phyloP scores from a whole-genome alignment of 208 protist species.

The Kentomonas sorsogonicus region DNA sequence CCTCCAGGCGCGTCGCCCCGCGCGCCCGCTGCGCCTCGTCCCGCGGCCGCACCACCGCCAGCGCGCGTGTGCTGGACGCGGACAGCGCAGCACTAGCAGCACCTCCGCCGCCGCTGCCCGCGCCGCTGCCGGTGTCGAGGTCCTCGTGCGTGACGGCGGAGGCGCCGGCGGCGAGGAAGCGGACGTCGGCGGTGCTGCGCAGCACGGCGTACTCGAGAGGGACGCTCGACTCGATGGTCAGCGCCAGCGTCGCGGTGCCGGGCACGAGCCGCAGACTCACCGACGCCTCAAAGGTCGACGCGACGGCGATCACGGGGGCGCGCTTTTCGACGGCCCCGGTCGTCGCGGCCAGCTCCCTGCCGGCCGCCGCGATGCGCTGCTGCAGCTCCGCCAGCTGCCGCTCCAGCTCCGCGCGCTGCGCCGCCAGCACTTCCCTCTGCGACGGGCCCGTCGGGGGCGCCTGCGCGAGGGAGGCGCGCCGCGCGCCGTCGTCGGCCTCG shows the following conservation, averaged over 20 bases:
- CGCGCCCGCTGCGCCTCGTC: constrained; percentile 18
- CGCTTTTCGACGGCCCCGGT: constrained; percentile 17
- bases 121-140: background rate
- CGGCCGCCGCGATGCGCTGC: constrained; percentile 26
- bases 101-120: constrained; percentile 13
- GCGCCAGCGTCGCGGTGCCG: constrained; percentile 40
- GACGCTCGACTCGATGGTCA: constrained; percentile 52
- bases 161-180: constrained; percentile 36
- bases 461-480: constrained; percentile 13
- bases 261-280: constrained; percentile 44
- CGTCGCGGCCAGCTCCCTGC: constrained; percentile 29
- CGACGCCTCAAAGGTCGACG: constrained; percentile 55
- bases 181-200: constrained; percentile 29
- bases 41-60: constrained; percentile 20
- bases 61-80: background rate
- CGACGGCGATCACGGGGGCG: constrained; percentile 39
- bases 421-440: constrained; percentile 14
- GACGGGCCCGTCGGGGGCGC: constrained; percentile 19
- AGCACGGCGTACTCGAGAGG: constrained; percentile 48
- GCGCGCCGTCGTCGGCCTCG: constrained; percentile 20
- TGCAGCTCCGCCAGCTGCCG: constrained; percentile 44
- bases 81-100: background rate
- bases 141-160: constrained; percentile 23
- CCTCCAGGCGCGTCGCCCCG: constrained; percentile 31
- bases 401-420: constrained; percentile 30